Evolutionary conservation across 257 asterid genomes (phyloP).

Genomic region (Anisodus acutangulus): DNA sequence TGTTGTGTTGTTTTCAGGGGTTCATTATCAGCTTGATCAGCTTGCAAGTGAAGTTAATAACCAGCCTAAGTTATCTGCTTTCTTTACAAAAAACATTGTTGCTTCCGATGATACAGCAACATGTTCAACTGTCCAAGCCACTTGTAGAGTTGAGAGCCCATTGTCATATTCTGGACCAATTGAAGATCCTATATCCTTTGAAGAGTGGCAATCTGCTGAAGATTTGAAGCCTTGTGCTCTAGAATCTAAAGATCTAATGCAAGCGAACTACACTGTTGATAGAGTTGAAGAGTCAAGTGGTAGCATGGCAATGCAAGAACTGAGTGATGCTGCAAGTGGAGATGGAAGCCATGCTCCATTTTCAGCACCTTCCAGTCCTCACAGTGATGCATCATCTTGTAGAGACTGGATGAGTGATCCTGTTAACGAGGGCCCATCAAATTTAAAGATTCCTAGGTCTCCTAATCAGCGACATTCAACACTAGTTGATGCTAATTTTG

Average conservation of each 20-base stretch:
- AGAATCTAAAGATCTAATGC: slow-evolving; percentile 45
- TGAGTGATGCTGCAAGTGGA: slow-evolving; percentile 42
- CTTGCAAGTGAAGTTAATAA: slow-evolving; percentile 59
- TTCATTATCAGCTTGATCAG: slow-evolving; percentile 89
- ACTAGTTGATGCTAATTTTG: slow-evolving; percentile 80
- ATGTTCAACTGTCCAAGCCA: slow-evolving; percentile 38
- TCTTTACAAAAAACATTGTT: slow-evolving; percentile 56
- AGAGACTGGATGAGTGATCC: slow-evolving; percentile 40
- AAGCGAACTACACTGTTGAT: slow-evolving; percentile 34
- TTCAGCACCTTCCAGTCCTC: slow-evolving; percentile 43
- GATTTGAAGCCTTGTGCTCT: slow-evolving; percentile 35
- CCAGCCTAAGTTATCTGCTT: slow-evolving; percentile 81
- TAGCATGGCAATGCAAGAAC: slow-evolving; percentile 52
- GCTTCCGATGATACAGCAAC: slow-evolving; percentile 45
- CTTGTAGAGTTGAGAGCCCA: slow-evolving; percentile 43
- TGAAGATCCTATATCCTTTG: slow-evolving; percentile 41
- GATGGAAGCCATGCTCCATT: slow-evolving; percentile 44
- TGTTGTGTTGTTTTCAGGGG: slow-evolving; percentile 57
- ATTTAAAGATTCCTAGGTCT: slow-evolving; percentile 52
- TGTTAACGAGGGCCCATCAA: slow-evolving; percentile 43
- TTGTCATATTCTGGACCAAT: slow-evolving; percentile 31
- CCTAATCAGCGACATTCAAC: slow-evolving; percentile 70
- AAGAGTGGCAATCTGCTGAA: slow-evolving; percentile 47
- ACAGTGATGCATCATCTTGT: slow-evolving; percentile 44
- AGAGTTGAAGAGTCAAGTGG: slow-evolving; percentile 52